Base-by-base conservation (phyloP, 768 basidiomycete genomes). In the Termitomyces titanicus region DNA sequence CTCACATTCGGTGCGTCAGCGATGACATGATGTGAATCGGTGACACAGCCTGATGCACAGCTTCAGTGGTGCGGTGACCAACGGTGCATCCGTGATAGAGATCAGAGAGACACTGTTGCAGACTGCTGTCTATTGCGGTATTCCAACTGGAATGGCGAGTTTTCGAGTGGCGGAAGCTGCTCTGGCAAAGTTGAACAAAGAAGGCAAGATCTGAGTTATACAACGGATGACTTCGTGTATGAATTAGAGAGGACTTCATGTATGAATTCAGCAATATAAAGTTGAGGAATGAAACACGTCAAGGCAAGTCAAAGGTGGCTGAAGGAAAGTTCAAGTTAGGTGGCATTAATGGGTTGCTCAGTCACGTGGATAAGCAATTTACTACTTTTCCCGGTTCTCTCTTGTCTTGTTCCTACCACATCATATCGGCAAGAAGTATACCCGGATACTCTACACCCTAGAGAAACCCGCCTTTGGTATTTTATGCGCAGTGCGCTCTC, bases 21-120 rank as follows among this genome's bases (percentile, higher is more conserved):
- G 37, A 39, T 39, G n/a, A 25, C 18, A 4, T 35, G 18, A 22
- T n/a, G 15, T 25, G 31, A 8, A 20, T 5, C 12, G 24, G n/a
- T 31, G 22, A 20, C 24, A 49, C 37, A 10, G 15, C 40, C 22
- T 54, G 35, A 58, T 33, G 22, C 24, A 35, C 20, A 29, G 22
- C 35, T 40, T 29, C 18, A 76, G 77, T 53, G 76, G 77, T 10
- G 77, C 77, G 7, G 68, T 77, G 13, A 70, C 69, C 31, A 79
- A 79, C 47, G 77, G 77, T 6, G 74, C 72, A 9, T 68, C 71
- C 7, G 74, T 76, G 46, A 51, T 74, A 6, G 77, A 79, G 50
- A 76, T 79, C 27, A 60, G 73, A 27, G 77, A 79, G 56, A 76
- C 75, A 0, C 59, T 79, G 34, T 55, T 79, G 43, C 77, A 79